phyloP scores from a whole-genome alignment of 2,329 filamentous ascomycete species.

The Zarea fungicola region DNA sequence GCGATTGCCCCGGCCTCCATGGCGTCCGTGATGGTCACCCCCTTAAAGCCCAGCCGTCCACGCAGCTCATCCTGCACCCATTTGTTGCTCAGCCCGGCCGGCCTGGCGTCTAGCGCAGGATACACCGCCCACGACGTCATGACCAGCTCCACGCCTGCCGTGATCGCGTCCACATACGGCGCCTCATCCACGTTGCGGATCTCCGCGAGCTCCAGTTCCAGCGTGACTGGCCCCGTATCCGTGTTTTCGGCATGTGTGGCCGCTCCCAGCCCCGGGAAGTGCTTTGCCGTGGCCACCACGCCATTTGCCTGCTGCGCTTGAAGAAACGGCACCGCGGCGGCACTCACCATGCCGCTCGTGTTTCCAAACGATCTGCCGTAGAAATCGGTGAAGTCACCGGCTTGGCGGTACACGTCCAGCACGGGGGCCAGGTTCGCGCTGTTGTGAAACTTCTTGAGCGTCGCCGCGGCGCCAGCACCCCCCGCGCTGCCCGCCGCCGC shows the following conservation, averaged over 20 bases:
- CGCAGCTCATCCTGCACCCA: constrained; percentile 19
- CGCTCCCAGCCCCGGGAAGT: constrained; percentile 18
- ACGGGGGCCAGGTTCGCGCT: constrained; percentile 18
- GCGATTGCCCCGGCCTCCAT: constrained; percentile 17
- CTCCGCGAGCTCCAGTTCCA: constrained; percentile 13
- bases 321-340: constrained; percentile 16
- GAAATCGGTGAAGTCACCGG: constrained; percentile 15
- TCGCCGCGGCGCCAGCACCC: constrained; percentile 13
- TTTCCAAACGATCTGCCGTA: constrained; percentile 14
- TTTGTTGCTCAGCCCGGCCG: constrained; percentile 17
- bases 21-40: constrained; percentile 19
- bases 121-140: constrained; percentile 20
- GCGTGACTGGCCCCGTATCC: constrained; percentile 15
- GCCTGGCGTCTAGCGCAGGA: constrained; percentile 16
- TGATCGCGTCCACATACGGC: constrained; percentile 17
- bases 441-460: constrained; percentile 11
- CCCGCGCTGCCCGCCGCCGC: constrained; percentile 10
- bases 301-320: constrained; percentile 14
- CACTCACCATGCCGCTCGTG: constrained; percentile 7
- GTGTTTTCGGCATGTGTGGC: constrained; percentile 16
- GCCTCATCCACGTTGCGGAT: constrained; percentile 13
- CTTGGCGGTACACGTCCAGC: constrained; percentile 14
- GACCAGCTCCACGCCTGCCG: constrained; percentile 17
- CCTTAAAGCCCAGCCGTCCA: constrained; percentile 15
- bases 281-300: constrained; percentile 16